Evolutionary conservation across 2,329 filamentous ascomycete species (phyloP).

Genomic region (Fusarium circinatum): DNA sequence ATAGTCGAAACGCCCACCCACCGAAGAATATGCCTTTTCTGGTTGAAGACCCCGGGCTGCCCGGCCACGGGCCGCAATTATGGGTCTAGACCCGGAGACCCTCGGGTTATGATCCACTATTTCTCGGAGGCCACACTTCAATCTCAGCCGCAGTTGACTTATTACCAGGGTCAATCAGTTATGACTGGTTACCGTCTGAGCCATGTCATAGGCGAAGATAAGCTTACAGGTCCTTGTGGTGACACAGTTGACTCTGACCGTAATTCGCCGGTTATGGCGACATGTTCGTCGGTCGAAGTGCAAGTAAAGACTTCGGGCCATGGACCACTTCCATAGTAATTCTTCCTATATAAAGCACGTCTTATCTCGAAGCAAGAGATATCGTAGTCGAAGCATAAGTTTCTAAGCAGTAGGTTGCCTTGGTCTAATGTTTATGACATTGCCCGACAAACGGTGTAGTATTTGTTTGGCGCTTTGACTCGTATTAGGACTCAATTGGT

Average conservation of each 20-base stretch:
- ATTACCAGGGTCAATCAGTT: background rate
- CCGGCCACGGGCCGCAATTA: constrained; percentile 27
- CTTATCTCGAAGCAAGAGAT: background rate
- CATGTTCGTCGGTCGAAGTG: no score
- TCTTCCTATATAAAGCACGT: background rate
- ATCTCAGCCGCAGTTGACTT: constrained; percentile 3
- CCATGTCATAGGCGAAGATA: background rate
- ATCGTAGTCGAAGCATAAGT: background rate
- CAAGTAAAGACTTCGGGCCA: background rate
- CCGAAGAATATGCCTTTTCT: background rate
- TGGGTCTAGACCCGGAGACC: constrained; percentile 22
- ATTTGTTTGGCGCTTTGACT: background rate
- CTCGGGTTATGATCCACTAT: constrained; percentile 5
- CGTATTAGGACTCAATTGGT: background rate
- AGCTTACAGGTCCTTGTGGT: background rate
- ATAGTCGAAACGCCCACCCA: constrained; percentile 7
- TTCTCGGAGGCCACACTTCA: constrained; percentile 9
- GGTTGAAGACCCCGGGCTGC: background rate
- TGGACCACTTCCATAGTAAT: background rate
- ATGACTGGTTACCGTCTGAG: background rate
- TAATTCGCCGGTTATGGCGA: background rate
- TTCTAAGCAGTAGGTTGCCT: background rate
- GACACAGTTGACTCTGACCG: background rate
- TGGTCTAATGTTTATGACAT: background rate
- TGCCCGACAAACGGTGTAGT: background rate